Evolutionary conservation across 345 rosid genomes (phyloP).

Genomic region (Viola odorata): DNA sequence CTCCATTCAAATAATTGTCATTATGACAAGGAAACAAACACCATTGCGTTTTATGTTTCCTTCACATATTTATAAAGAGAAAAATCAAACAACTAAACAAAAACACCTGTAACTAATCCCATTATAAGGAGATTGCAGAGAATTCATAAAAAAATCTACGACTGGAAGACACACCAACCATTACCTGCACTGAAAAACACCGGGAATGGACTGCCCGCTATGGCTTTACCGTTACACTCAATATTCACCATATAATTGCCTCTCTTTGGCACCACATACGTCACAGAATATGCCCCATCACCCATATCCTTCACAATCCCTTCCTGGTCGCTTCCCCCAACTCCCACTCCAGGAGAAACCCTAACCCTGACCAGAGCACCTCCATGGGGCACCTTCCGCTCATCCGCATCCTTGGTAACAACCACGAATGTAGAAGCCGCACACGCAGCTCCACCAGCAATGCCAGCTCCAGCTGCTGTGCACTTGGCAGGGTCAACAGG

Average conservation of each 20-base stretch:
- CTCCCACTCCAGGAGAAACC: slow-evolving; percentile 86
- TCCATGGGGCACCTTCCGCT: slow-evolving; percentile 71
- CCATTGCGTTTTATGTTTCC: no score
- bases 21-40: no score
- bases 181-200: slow-evolving; percentile 97
- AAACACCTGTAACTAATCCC: no score
- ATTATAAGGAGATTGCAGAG: not conserved
- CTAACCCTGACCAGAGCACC: slow-evolving; percentile 71
- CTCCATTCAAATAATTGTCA: no score
- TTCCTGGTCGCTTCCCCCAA: slow-evolving; percentile 88
- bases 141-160: not conserved
- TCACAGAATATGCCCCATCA: slow-evolving; percentile 81
- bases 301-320: slow-evolving; percentile 90
- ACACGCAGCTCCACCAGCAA: slow-evolving; percentile 94
- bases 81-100: no score
- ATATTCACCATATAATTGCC: slow-evolving; percentile 93
- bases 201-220: slow-evolving; percentile 95
- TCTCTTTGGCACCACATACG: slow-evolving; percentile 93
- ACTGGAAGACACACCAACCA: not conserved
- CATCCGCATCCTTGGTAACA: slow-evolving; percentile 78
- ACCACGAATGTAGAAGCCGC: slow-evolving; percentile 76
- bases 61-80: no score
- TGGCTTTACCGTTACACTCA: slow-evolving; percentile 81
- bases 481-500: slow-evolving; percentile 84
- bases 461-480: slow-evolving; percentile 83